Conservation (phyloP, 208 protist genomes). For the Acanthamoeba royreba region DNA sequence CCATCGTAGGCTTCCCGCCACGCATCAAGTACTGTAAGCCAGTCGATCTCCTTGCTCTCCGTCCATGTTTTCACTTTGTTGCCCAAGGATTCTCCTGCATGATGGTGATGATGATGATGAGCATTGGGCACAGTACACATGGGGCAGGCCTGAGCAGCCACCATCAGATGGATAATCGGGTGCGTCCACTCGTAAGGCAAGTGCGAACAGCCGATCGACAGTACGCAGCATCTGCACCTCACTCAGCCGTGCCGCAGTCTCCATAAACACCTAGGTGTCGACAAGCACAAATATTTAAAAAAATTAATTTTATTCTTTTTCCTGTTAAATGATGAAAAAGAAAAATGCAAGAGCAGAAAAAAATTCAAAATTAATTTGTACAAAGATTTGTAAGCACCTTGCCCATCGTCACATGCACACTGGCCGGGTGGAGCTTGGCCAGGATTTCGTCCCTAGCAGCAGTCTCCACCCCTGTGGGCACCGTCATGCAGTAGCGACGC, state of each 20-base stretch:
- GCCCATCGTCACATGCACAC: neutral
- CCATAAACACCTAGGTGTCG: neutral
- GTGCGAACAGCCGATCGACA: neutral
- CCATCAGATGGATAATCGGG: neutral
- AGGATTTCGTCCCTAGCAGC: neutral
- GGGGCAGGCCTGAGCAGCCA: no score
- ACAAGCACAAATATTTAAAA: no score
- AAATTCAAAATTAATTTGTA: no score
- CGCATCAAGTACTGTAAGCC: neutral
- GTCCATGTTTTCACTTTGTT: no score
- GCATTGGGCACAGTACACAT: no score
- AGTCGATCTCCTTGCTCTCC: neutral
- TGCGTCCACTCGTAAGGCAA: neutral
- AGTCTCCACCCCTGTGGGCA: neutral
- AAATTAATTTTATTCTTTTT: no score
- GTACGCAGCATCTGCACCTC: neutral
- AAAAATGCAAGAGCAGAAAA: no score
- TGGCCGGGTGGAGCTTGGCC: neutral
- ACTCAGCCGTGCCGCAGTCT: neutral
- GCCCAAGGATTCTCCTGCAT: no score
- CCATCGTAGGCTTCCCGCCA: neutral
- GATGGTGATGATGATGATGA: no score
- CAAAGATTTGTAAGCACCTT: slow-evolving; percentile 23
- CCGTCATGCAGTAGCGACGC: neutral
- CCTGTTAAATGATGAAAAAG: no score